Evolutionary conservation across 2,329 filamentous ascomycete genomes (phyloP).

Genomic region (Fusarium subglutinans): DNA sequence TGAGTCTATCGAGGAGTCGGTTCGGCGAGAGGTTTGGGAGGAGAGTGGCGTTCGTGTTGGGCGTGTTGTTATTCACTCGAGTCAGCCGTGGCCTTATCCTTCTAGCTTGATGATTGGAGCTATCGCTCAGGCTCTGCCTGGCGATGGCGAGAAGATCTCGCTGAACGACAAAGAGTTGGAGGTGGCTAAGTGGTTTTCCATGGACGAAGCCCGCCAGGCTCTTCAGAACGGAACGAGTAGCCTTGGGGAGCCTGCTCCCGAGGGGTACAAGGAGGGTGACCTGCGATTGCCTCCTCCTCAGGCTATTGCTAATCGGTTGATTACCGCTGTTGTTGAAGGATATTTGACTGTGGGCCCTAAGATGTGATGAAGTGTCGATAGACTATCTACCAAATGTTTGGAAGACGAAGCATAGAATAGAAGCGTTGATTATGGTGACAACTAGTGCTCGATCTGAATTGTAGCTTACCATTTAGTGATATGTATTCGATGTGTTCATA

Average conservation of each 20-base stretch:
- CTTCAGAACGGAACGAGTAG: constrained; percentile 71
- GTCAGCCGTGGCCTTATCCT: constrained; percentile 89
- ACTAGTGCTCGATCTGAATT: not conserved
- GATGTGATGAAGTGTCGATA: constrained; percentile 49
- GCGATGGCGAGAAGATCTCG: constrained; percentile 77
- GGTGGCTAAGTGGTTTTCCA: constrained; percentile 85
- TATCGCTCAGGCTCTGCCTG: constrained; percentile 82
- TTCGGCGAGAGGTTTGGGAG: constrained; percentile 86
- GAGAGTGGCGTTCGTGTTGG: constrained; percentile 81
- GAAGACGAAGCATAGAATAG: constrained; percentile 3
- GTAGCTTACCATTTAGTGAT: not conserved
- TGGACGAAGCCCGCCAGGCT: constrained; percentile 83
- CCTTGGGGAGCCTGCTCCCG: constrained; percentile 70
- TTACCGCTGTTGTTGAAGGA: constrained; percentile 80
- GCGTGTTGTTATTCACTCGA: constrained; percentile 82
- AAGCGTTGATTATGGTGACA: not conserved
- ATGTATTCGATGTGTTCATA: not conserved
- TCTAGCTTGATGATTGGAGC: constrained; percentile 88
- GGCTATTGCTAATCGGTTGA: constrained; percentile 91
- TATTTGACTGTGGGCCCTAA: constrained; percentile 69
- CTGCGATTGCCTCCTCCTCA: constrained; percentile 84
- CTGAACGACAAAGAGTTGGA: constrained; percentile 93
- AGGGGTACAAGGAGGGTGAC: constrained; percentile 77
- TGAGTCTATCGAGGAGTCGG: constrained; percentile 86
- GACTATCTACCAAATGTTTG: not conserved